Percentiles rank a stretch among this genome's conserved stretches.
phyloP scores from a whole-genome alignment of 1,139 yeast species.

The Lodderomyces parapsilosis region DNA sequence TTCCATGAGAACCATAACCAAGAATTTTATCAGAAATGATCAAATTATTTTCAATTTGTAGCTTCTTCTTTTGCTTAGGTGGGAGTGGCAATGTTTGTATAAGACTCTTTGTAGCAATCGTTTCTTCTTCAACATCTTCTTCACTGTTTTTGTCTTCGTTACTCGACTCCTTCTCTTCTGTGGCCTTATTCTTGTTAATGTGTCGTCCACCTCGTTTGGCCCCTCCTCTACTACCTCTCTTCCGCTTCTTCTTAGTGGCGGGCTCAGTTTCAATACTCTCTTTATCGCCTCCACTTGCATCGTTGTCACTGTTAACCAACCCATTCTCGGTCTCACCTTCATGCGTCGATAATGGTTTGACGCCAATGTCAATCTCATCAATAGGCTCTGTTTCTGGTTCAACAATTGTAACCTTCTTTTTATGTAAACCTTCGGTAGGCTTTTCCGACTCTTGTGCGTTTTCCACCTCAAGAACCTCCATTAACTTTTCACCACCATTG shows the following conservation, averaged over 20 bases:
- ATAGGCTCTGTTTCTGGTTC: slow-evolving; percentile 19
- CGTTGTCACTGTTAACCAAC: slow-evolving; percentile 6
- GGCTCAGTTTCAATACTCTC: slow-evolving; percentile 7
- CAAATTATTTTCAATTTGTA: slow-evolving; percentile 53
- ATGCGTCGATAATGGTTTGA: background rate
- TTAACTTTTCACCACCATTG: slow-evolving; percentile 1
- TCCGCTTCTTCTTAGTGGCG: slow-evolving; percentile 50
- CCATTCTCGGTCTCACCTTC: slow-evolving; percentile 2
- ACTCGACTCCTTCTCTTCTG: slow-evolving; percentile 11
- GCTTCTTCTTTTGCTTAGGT: slow-evolving; percentile 25
- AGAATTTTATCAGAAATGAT: slow-evolving; percentile 68
- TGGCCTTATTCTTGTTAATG: slow-evolving; percentile 36
- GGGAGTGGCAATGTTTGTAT: slow-evolving; percentile 22
- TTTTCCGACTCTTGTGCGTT: background rate
- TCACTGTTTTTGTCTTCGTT: slow-evolving; percentile 15
- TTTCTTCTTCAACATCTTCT: slow-evolving; percentile 19
- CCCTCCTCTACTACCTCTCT: slow-evolving; percentile 88
- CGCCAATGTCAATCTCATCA: background rate
- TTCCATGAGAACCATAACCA: slow-evolving; percentile 97
- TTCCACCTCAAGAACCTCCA: background rate
- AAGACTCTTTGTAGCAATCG: slow-evolving; percentile 30
- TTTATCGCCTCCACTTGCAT: slow-evolving; percentile 4
- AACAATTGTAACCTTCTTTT: slow-evolving; percentile 30
- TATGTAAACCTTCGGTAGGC: background rate
- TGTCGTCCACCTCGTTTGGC: slow-evolving; percentile 46